These are phyloP conservation scores for Alternaria viburni DNA, from an alignment of 2,329 filamentous ascomycete genomes.

Conservation along the genomic window DNA sequence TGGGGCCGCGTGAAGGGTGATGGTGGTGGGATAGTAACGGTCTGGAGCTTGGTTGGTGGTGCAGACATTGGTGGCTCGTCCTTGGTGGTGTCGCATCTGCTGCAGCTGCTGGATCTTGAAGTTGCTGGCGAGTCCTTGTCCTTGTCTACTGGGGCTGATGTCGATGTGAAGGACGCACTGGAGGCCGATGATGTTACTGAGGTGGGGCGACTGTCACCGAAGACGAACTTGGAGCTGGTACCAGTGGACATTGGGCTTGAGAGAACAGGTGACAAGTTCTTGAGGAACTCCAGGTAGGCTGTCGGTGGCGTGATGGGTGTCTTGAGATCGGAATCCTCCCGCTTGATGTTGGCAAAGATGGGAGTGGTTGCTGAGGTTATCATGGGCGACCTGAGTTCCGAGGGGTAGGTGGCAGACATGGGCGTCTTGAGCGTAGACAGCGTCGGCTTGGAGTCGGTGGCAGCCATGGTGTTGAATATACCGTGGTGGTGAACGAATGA, in stretches of 20 bases:
- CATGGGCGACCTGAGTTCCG: conserved; percentile 68
- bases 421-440: conserved; percentile 59
- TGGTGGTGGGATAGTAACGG: conserved; percentile 66
- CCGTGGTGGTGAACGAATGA: conserved; percentile 35
- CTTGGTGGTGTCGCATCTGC: conserved; percentile 42
- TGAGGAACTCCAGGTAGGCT: conserved; percentile 93
- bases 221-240: conserved; percentile 60
- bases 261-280: conserved; percentile 74
- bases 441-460: conserved; percentile 50
- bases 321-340: conserved; percentile 64
- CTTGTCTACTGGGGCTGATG: conserved; percentile 42
- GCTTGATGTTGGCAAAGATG: conserved; percentile 66
- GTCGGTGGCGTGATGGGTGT: conserved; percentile 90
- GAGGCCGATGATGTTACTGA: conserved; percentile 48
- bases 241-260: conserved; percentile 70
- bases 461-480: conserved; percentile 43
- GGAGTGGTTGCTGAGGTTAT: conserved; percentile 55
- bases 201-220: conserved; percentile 50
- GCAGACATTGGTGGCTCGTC: conserved; percentile 51
- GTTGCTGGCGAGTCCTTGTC: conserved; percentile 37
- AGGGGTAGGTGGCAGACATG: conserved; percentile 64
- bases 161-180: conserved; percentile 45
- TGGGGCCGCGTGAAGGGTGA: conserved; percentile 68
- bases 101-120: conserved; percentile 49
- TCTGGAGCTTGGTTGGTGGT: conserved; percentile 53